Evolutionary conservation across 768 basidiomycete genomes (phyloP).

Genomic region (Pisolithus tinctorius): DNA sequence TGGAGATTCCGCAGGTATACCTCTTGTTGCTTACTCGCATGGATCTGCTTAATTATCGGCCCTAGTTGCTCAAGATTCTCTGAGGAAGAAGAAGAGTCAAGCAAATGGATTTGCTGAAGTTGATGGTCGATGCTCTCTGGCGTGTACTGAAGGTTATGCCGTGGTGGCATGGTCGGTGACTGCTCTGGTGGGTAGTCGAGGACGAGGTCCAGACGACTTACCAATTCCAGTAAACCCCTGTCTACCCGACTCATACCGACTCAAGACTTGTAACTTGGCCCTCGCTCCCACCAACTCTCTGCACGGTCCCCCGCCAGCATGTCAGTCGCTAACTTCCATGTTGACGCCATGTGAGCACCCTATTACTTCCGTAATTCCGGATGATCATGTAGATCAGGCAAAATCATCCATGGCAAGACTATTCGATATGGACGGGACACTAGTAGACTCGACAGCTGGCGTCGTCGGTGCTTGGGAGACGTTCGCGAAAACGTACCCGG

Average conservation of each 20-base stretch:
- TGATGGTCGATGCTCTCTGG: constrained; percentile 86
- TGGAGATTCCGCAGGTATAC: constrained; percentile 81
- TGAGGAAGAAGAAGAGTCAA: constrained; percentile 80
- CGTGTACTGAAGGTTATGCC: constrained; percentile 64
- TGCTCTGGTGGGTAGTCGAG: background rate
- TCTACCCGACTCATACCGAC: background rate
- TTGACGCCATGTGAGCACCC: constrained; percentile 33
- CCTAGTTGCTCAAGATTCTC: constrained; percentile 96
- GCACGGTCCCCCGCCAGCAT: constrained; percentile 11
- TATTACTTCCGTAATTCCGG: background rate
- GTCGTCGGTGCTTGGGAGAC: constrained; percentile 77
- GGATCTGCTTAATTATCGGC: constrained; percentile 91
- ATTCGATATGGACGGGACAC: constrained; percentile 82
- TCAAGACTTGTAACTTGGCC: background rate
- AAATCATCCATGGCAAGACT: constrained; percentile 34
- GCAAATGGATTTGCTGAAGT: constrained; percentile 83
- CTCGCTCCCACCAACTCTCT: constrained; percentile 1
- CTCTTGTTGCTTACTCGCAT: constrained; percentile 83
- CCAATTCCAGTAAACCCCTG: background rate
- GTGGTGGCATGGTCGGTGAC: constrained; percentile 56
- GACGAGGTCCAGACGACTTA: too few species aligned
- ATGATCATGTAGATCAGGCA: background rate
- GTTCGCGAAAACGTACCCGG: constrained; percentile 67
- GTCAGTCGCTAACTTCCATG: constrained; percentile 29
- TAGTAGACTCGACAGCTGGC: constrained; percentile 77